Evolutionary conservation across 768 basidiomycete genomes (phyloP).

Genomic region (Suillus weaverae): DNA sequence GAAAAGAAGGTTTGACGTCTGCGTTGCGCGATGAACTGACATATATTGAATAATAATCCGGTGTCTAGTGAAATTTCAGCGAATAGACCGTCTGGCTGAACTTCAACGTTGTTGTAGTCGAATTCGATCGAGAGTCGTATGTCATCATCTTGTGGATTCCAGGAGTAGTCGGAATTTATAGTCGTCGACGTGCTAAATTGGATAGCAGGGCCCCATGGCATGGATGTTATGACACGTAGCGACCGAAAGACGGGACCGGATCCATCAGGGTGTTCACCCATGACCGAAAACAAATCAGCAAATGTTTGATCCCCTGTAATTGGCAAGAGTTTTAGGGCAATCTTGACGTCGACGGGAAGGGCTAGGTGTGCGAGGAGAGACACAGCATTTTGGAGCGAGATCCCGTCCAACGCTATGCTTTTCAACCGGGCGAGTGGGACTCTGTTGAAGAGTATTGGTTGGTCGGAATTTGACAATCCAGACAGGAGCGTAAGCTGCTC

Average conservation of each 20-base stretch:
- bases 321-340: neutral
- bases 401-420: neutral
- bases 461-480: neutral
- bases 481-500: neutral
- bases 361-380: neutral
- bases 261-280: neutral
- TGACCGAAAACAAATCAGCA: neutral
- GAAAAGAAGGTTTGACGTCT: neutral
- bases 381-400: neutral
- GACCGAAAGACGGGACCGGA: neutral
- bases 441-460: neutral
- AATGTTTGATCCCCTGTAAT: neutral
- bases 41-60: neutral
- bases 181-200: neutral
- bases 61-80: neutral
- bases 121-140: neutral
- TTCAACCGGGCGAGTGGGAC: neutral
- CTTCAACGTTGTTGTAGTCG: neutral
- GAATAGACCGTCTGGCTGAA: neutral
- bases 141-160: neutral
- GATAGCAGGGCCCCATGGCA: neutral
- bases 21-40: neutral
- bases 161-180: neutral
- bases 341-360: neutral
- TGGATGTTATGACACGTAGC: neutral